Percentiles rank a stretch among this genome's conserved stretches.
These are phyloP conservation scores for Helicostylum pulchrum DNA, from an alignment of 192 early-diverging fungal genomes.

Conservation along the genomic window DNA sequence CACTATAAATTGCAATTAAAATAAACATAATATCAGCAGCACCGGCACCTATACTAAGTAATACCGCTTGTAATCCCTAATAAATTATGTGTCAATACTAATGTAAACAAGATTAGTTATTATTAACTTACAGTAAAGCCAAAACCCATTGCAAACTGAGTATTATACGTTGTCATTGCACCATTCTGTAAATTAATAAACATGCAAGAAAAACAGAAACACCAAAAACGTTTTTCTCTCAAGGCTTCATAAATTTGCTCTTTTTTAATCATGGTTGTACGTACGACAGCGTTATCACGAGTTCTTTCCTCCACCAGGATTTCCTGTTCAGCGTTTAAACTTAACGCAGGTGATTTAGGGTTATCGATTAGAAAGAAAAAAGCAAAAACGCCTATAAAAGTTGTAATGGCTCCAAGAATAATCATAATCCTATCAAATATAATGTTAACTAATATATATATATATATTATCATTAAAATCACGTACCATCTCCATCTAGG, in stretches of 20 bases:
- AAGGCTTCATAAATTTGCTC: conserved; percentile 26
- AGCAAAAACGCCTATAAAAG: conserved; percentile 16
- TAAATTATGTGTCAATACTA: background rate
- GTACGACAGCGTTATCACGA: conserved; percentile 27
- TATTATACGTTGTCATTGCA: conserved; percentile 30
- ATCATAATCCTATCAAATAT: conserved; percentile 32
- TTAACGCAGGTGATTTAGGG: conserved; percentile 20
- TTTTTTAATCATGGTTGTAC: conserved; percentile 18
- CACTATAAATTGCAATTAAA: conserved; percentile 5
- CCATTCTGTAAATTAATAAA: conserved; percentile 31
- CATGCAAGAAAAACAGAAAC: conserved; percentile 9
- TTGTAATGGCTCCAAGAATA: conserved; percentile 21
- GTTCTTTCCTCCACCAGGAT: conserved; percentile 29
- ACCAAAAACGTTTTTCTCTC: conserved; percentile 25
- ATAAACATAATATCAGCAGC: conserved; percentile 20
- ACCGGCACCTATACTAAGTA: conserved; percentile 21
- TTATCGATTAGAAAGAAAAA: conserved; percentile 36
- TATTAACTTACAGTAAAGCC: conserved; percentile 25
- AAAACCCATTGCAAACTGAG: conserved; percentile 19
- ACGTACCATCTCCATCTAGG: conserved; percentile 32
- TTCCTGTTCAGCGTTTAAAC: conserved; percentile 28
- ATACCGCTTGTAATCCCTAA: conserved; percentile 21
- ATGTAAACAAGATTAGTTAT: too few relatives aligned
- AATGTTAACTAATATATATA: background rate
- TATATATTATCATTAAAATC: background rate